Conservation (phyloP, 2,329 filamentous ascomycete species). For the Cladosporium sp. region DNA sequence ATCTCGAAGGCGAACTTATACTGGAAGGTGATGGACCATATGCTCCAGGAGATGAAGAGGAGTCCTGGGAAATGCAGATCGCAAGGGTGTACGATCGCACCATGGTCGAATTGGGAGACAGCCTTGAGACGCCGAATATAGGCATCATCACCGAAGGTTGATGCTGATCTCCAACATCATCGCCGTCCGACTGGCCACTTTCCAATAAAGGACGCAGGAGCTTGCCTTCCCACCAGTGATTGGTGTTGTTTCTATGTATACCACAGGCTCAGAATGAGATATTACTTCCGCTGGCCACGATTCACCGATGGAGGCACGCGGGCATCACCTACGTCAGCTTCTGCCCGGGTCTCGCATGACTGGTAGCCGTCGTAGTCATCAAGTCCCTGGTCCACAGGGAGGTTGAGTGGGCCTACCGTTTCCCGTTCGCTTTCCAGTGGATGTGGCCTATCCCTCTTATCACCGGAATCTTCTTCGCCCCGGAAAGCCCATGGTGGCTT, state of each 20-base stretch:
- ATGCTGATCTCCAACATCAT: conserved; percentile 13
- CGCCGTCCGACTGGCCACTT: too few species aligned
- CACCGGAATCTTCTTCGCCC: conserved; percentile 63
- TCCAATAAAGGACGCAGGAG: too few species aligned
- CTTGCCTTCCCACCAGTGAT: too few species aligned
- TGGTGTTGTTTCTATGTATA: too few species aligned
- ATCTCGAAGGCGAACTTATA: conserved; percentile 27
- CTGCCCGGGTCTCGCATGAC: conserved; percentile 71
- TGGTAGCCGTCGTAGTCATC: conserved; percentile 68
- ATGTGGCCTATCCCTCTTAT: conserved; percentile 69
- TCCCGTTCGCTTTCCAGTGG: conserved; percentile 72
- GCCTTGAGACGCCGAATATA: conserved; percentile 51
- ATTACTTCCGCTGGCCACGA: too few species aligned
- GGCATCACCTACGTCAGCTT: conserved; percentile 75
- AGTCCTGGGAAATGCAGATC: conserved; percentile 61
- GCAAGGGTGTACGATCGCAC: conserved; percentile 76
- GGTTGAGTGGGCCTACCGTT: conserved; percentile 66
- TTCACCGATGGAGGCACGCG: too few species aligned
- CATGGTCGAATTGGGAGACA: conserved; percentile 67
- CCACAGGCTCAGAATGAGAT: too few species aligned
- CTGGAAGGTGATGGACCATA: conserved; percentile 25
- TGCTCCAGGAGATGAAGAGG: conserved; percentile 29
- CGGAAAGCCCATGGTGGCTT: conserved; percentile 63
- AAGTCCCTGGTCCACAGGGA: conserved; percentile 60
- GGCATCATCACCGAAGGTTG: conserved; percentile 43